Percentiles rank a stretch among this genome's conserved stretches.
Conservation (phyloP, 352 stramenopile genomes). For the Phytopythium aichiense region DNA sequence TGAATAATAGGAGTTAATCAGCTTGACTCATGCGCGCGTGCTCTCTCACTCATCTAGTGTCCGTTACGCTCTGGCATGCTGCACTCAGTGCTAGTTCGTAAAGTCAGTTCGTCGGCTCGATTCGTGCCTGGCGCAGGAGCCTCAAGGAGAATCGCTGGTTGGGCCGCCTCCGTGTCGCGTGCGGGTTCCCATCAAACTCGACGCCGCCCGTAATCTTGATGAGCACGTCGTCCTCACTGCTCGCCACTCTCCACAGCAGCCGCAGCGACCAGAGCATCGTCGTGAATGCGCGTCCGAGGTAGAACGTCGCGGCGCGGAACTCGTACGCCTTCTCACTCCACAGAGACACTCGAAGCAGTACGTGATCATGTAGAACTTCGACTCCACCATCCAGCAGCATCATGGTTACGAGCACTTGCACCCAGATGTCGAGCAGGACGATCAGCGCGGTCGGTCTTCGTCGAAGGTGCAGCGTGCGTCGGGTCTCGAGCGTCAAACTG, state of each 20-base stretch:
- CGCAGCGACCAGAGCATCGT: constrained; percentile 19
- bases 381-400: background rate
- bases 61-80: no score
- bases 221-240: constrained; percentile 1
- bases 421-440: constrained; percentile 5
- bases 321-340: background rate
- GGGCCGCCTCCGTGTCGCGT: background rate
- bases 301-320: constrained; percentile 13
- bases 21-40: no score
- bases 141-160: background rate
- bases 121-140: background rate
- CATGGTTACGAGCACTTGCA: background rate
- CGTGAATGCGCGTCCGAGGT: constrained; percentile 22
- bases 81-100: background rate
- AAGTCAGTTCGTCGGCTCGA: background rate
- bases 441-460: background rate
- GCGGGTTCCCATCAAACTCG: constrained; percentile 9
- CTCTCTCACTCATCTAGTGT: no score
- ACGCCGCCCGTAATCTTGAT: constrained; percentile 10
- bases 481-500: constrained; percentile 8
- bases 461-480: background rate
- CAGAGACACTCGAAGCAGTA: background rate
- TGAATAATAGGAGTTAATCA: no score
- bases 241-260: constrained; percentile 7
- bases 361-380: background rate